phyloP scores from a whole-genome alignment of 768 basidiomycete genomes.

The Strobilomyces dryophilus region DNA sequence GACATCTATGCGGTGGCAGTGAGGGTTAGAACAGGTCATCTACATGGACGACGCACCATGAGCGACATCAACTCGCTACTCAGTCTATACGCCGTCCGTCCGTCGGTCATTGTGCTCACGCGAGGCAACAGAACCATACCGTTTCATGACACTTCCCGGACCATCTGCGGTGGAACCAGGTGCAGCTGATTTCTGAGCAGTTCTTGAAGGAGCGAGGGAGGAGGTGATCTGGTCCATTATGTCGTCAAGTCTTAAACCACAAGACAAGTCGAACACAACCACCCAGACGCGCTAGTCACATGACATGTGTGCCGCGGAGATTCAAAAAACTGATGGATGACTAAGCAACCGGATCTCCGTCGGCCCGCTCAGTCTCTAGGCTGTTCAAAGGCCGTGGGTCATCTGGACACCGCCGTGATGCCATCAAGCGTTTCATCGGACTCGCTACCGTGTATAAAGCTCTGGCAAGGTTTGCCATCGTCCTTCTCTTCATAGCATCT shows the following conservation, averaged over 20 bases:
- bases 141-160: conserved; percentile 80
- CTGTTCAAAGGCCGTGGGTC: too few relatives aligned
- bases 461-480: neutral
- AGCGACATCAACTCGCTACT: conserved; percentile 84
- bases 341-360: neutral
- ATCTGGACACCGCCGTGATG: neutral
- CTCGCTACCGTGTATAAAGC: conserved; percentile 2
- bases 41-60: conserved; percentile 55
- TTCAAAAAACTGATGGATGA: neutral
- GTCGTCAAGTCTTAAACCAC: conserved; percentile 2
- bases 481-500: conserved; percentile 5
- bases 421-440: neutral
- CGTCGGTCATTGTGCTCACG: conserved; percentile 1
- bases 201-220: conserved; percentile 57
- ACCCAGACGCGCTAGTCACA: conserved; percentile 31
- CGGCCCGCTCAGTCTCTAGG: neutral
- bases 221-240: conserved; percentile 70
- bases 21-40: neutral
- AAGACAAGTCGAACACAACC: neutral
- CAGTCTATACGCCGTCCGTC: conserved; percentile 41
- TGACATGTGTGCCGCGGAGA: conserved; percentile 8
- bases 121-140: conserved; percentile 38
- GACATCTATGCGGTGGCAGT: conserved; percentile 60
- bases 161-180: conserved; percentile 50
- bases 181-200: conserved; percentile 53